phyloP scores from a whole-genome alignment of 306 rosid genomes.

The Vicia villosa region DNA sequence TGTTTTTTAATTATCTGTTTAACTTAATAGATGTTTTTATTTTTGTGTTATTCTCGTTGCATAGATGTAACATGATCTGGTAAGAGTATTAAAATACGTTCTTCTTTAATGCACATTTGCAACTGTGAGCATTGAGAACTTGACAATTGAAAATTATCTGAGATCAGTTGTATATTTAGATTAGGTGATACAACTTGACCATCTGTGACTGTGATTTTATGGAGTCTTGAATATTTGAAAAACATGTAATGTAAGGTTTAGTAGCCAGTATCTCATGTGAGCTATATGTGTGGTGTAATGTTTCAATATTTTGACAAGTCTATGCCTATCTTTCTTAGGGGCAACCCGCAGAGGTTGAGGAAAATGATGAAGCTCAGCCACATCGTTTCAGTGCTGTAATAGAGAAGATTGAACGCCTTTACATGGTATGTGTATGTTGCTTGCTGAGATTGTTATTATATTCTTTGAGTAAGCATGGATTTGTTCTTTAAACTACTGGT shows the following conservation, averaged over 20 bases:
- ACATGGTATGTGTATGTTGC: conserved; percentile 57
- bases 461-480: conserved; percentile 3
- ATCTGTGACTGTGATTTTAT: neutral
- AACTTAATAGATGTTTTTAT: neutral
- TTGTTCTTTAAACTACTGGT: conserved; percentile 22
- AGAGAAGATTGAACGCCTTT: conserved; percentile 96
- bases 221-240: neutral
- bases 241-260: neutral
- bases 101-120: too few relatives aligned
- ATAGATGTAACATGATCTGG: neutral
- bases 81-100: neutral
- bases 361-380: conserved; percentile 67
- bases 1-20: neutral
- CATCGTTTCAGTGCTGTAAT: conserved; percentile 95
- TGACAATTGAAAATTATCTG: neutral
- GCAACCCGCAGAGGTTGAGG: conserved; percentile 63
- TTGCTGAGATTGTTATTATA: conserved; percentile 20
- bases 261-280: neutral
- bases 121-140: too few relatives aligned
- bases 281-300: conserved; percentile 12
- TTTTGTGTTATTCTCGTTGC: neutral
- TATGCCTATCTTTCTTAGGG: conserved; percentile 50
- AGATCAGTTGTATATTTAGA: conserved; percentile 6
- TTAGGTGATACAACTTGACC: too few relatives aligned
- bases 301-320: conserved; percentile 30